These are phyloP conservation scores for Leccinum colubrinum DNA, from an alignment of 1,284 basidiomycete species.

Conservation along the genomic window DNA sequence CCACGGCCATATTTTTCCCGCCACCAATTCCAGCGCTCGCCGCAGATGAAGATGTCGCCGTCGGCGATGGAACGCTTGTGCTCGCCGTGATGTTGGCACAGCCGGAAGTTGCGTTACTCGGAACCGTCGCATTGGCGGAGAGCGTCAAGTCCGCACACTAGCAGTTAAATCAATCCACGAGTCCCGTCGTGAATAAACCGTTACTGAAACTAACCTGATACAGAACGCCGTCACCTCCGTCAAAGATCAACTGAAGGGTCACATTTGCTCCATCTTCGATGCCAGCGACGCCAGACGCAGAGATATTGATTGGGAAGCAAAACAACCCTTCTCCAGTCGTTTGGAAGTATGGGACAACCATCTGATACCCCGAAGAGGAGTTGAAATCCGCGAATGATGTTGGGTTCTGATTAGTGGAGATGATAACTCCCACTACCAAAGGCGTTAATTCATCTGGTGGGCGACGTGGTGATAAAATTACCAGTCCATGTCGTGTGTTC, in stretches of 20 bases:
- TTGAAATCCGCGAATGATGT: slow-evolving; percentile 55
- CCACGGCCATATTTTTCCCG: slow-evolving; percentile 12
- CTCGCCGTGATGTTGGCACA: slow-evolving; percentile 24
- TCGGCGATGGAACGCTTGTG: slow-evolving; percentile 10
- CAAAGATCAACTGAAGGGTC: slow-evolving; percentile 45
- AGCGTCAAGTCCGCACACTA: slow-evolving; percentile 34
- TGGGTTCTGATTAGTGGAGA: slow-evolving; percentile 47
- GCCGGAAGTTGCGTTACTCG: slow-evolving; percentile 21
- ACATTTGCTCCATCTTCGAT: slow-evolving; percentile 47
- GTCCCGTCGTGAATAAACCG: neutral
- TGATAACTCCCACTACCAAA: slow-evolving; percentile 38
- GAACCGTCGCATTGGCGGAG: slow-evolving; percentile 26
- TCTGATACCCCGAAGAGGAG: slow-evolving; percentile 34
- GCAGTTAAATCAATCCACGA: neutral
- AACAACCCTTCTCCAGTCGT: slow-evolving; percentile 43
- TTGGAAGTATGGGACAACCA: slow-evolving; percentile 43
- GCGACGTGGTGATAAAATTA: slow-evolving; percentile 13
- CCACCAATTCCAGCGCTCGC: slow-evolving; percentile 7
- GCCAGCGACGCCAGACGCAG: slow-evolving; percentile 42
- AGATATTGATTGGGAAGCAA: slow-evolving; percentile 55
- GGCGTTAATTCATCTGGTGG: slow-evolving; percentile 2
- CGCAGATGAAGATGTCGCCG: slow-evolving; percentile 6
- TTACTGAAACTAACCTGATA: slow-evolving; percentile 42
- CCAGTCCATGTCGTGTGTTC: slow-evolving; percentile 42
- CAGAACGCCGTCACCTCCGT: slow-evolving; percentile 52